Base-by-base conservation (phyloP, 2,329 filamentous ascomycete genomes). In the Epichloe uncinata region DNA sequence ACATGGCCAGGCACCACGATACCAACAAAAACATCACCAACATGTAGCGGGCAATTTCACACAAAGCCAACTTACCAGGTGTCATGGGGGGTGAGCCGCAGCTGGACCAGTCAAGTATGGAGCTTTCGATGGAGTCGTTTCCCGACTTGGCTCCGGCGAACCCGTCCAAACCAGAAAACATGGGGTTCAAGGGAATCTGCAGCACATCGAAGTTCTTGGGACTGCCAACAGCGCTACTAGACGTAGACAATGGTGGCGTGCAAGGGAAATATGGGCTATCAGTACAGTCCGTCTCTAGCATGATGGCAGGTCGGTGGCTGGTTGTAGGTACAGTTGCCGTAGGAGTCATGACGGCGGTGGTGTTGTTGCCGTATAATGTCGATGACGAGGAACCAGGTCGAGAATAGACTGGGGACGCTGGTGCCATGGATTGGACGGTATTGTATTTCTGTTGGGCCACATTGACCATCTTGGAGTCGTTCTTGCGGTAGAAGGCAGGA, bases 401-500 rank as follows among this genome's bases (percentile, higher is more conserved):
- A 50, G 79, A 81, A 73, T 81, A 82, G 58, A 78, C 72, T 47
- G 79, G 77, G 40, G 79, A 81, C 36, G 78, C 79, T 16, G 79
- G 78, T 60, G 52, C 50, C 51, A 79, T 71, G 49, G 75, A 65
- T 52, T 74, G 75, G 59, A 75, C 79, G 64, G 78, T 71, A 54
- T 67, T 36, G 26, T 51, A 16, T 34, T 53, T 53, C 35, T 48
- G 51, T 30, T 53, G 51, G n/a, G 50, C 44, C 40, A 48, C 40
- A 15, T 52, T 51, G 9, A 48, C 35, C 46, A 89, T 84, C 66
- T 79, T 82, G 56, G 83, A 76, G 59, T 93, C 86, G 57, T 85
- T 81, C 61, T 81, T 84, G 73, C 91, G 95, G 75, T 90, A 93
- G 77, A 86, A 90, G 74, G 89, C 94, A 52, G 85, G 74, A 57